Conservation (phyloP, 129 eudicot species). For the Escallonia herrerae region DNA sequence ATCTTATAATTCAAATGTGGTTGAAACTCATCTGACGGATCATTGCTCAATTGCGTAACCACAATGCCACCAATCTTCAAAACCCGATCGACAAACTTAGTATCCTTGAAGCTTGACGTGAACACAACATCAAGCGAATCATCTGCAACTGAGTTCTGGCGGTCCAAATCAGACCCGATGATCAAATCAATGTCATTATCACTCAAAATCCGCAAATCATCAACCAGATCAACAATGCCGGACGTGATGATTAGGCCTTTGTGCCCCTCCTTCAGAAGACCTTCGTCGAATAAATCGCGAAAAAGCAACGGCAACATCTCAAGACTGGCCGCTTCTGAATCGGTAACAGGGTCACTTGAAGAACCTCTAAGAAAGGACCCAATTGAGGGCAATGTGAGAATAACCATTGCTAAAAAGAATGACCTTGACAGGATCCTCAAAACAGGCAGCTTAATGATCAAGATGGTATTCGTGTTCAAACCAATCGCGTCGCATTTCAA, state of each 20-base stretch:
- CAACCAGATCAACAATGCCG: conserved; percentile 15
- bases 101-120: conserved; percentile 17
- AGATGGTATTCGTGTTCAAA: conserved; percentile 21
- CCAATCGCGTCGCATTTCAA: conserved; percentile 14
- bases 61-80: conserved; percentile 41
- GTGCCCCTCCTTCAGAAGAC: conserved; percentile 39
- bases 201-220: conserved; percentile 29
- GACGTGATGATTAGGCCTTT: conserved; percentile 41
- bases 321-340: background rate
- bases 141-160: conserved; percentile 8
- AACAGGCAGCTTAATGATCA: conserved; percentile 43
- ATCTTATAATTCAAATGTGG: conserved; percentile 30
- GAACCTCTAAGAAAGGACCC: conserved; percentile 19
- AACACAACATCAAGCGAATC: conserved; percentile 49
- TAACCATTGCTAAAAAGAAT: conserved; percentile 36
- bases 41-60: conserved; percentile 29
- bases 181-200: conserved; percentile 36
- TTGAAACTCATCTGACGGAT: conserved; percentile 20
- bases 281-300: conserved; percentile 39
- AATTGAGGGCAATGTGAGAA: conserved; percentile 49
- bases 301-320: conserved; percentile 25
- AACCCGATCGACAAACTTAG: conserved; percentile 21
- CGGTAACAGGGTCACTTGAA: background rate
- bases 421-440: conserved; percentile 45
- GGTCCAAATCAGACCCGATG: conserved; percentile 17